Conservation (phyloP, 805 yeast species). For the Kockiozyma suomiensis region DNA sequence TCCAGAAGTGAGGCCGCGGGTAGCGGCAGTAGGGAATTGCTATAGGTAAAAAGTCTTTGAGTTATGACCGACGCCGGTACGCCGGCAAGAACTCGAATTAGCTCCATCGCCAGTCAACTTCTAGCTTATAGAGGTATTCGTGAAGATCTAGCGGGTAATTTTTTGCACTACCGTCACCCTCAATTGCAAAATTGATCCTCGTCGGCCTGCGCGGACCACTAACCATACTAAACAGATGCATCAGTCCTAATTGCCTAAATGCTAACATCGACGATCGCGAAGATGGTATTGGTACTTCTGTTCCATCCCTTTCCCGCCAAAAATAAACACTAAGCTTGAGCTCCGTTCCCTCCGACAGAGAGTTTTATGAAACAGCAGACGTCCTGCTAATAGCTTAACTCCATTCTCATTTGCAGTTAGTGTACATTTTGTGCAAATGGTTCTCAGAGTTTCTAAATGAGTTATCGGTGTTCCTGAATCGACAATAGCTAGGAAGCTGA, state of each 20-base stretch:
- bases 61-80: slow-evolving; percentile 1
- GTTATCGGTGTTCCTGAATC: neutral
- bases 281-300: neutral
- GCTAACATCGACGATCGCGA: neutral
- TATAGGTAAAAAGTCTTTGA: neutral
- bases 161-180: neutral
- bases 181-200: neutral
- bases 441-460: neutral
- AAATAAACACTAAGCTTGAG: neutral
- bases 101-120: neutral
- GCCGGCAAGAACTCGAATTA: slow-evolving; percentile 3
- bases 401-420: neutral
- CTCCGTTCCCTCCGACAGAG: neutral
- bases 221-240: neutral
- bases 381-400: neutral
- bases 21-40: slow-evolving; percentile 7
- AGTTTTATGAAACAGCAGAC: slow-evolving; percentile 2
- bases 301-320: slow-evolving; percentile 8
- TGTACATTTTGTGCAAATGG: neutral
- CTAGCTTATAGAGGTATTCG: neutral
- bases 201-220: neutral
- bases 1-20: neutral
- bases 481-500: neutral
- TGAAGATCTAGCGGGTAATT: slow-evolving; percentile 5
- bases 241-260: slow-evolving; percentile 1